Evolutionary conservation across 139 green algal species (phyloP).

Genomic region (Chlorella vulgaris): DNA sequence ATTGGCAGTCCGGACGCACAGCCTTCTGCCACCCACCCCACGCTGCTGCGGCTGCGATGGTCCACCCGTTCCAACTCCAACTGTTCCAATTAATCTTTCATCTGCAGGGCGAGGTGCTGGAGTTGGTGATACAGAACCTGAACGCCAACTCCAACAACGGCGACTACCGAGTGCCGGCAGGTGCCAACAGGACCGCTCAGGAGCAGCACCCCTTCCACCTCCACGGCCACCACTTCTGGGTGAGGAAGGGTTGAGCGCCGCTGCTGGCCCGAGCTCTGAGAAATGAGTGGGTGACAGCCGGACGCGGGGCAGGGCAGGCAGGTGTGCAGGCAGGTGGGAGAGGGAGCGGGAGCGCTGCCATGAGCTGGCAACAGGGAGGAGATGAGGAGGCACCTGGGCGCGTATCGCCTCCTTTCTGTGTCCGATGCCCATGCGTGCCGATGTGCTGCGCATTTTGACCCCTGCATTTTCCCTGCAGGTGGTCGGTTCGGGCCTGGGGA

Average conservation of each 20-base stretch:
- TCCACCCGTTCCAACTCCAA: too few relatives aligned
- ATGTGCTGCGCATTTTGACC: background rate
- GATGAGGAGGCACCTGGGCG: too few relatives aligned
- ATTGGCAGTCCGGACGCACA: too few relatives aligned
- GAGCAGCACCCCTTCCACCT: slow-evolving; percentile 76
- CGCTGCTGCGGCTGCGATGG: too few relatives aligned
- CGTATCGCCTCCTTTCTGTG: too few relatives aligned
- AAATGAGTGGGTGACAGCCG: background rate
- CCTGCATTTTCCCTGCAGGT: background rate
- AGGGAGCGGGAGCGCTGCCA: too few relatives aligned
- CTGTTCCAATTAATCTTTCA: too few relatives aligned
- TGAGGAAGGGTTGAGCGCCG: slow-evolving; percentile 26
- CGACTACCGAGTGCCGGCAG: slow-evolving; percentile 37
- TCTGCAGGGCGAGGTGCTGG: slow-evolving; percentile 43
- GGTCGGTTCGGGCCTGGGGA: slow-evolving; percentile 45
- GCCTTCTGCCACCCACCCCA: too few relatives aligned
- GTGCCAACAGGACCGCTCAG: slow-evolving; percentile 38
- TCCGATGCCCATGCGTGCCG: too few relatives aligned
- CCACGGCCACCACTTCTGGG: slow-evolving; percentile 74
- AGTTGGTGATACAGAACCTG: slow-evolving; percentile 58
- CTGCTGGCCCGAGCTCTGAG: background rate
- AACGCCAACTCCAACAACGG: slow-evolving; percentile 47
- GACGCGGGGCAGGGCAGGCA: too few relatives aligned
- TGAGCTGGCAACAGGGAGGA: too few relatives aligned
- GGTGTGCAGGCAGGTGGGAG: too few relatives aligned